phyloP scores from a whole-genome alignment of 192 early-diverging fungal genomes.

The Geranomyces variabilis region DNA sequence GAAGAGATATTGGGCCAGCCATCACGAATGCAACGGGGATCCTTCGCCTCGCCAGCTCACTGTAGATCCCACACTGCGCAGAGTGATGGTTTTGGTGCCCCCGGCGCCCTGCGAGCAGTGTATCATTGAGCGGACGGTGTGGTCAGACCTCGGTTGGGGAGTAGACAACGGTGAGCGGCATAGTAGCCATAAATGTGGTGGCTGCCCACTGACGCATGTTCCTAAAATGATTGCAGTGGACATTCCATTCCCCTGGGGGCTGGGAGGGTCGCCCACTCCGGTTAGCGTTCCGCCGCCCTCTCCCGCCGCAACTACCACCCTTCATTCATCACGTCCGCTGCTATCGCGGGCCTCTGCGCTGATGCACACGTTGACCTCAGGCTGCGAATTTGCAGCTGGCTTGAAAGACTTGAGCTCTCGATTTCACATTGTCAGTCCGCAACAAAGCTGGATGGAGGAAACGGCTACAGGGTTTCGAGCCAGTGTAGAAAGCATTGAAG shows the following conservation, averaged over 20 bases:
- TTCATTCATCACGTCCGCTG: neutral
- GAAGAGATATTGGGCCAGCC: slow-evolving; percentile 12
- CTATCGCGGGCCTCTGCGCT: slow-evolving; percentile 9
- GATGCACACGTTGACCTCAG: slow-evolving; percentile 23
- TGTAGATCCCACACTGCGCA: neutral
- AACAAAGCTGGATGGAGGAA: neutral
- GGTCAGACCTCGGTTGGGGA: slow-evolving; percentile 11
- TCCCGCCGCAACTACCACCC: neutral
- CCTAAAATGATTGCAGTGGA: slow-evolving; percentile 14
- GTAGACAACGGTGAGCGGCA: neutral
- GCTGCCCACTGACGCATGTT: too few relatives aligned
- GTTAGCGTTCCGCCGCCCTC: neutral
- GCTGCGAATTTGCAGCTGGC: slow-evolving; percentile 15
- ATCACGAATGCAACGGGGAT: neutral
- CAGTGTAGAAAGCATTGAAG: too few relatives aligned
- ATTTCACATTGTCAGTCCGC: neutral
- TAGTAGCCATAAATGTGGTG: too few relatives aligned
- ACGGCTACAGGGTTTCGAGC: too few relatives aligned
- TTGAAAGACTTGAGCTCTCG: slow-evolving; percentile 22
- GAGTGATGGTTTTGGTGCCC: slow-evolving; percentile 17
- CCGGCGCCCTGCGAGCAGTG: slow-evolving; percentile 19
- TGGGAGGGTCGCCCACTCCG: neutral
- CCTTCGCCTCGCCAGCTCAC: neutral
- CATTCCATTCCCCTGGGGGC: neutral
- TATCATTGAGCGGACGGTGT: neutral